These are phyloP conservation scores for Terana coerulea DNA, from an alignment of 768 basidiomycete species.

Conservation along the genomic window DNA sequence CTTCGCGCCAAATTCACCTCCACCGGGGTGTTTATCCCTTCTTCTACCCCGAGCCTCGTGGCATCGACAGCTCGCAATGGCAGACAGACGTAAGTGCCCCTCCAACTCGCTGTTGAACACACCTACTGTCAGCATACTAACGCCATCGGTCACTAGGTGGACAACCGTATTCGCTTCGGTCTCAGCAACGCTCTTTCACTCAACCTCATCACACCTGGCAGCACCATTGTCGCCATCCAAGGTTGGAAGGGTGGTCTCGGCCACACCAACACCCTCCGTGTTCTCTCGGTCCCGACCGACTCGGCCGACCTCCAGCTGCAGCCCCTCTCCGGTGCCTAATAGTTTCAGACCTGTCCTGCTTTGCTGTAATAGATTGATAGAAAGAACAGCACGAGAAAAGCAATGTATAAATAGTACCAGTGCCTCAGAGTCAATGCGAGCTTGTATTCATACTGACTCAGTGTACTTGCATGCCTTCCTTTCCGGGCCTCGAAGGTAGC, in stretches of 20 bases:
- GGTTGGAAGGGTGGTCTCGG: constrained; percentile 99
- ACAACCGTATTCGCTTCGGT: constrained; percentile 88
- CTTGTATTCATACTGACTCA: too few species aligned
- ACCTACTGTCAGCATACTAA: background rate
- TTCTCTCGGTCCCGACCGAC: constrained; percentile 82
- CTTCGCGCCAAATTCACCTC: constrained; percentile 93
- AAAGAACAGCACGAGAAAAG: background rate
- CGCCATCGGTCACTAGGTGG: constrained; percentile 46
- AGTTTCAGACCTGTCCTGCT: background rate
- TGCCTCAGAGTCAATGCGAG: too few species aligned
- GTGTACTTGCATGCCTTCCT: background rate
- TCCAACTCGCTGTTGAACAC: background rate
- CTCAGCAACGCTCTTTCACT: constrained; percentile 78
- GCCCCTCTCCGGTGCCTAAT: constrained; percentile 37
- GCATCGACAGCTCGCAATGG: constrained; percentile 87
- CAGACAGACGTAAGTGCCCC: constrained; percentile 80
- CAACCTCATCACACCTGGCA: constrained; percentile 84
- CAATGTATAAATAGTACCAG: constrained; percentile 5
- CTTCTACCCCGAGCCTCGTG: constrained; percentile 94
- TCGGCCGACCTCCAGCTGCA: constrained; percentile 73
- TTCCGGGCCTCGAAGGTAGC: background rate
- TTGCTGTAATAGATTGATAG: constrained; percentile 3
- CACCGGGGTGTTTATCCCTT: constrained; percentile 97
- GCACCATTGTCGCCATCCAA: constrained; percentile 91
- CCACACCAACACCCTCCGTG: constrained; percentile 88